Conservation (phyloP, 805 yeast species). For the Metschnikowia drakensbergensis region DNA sequence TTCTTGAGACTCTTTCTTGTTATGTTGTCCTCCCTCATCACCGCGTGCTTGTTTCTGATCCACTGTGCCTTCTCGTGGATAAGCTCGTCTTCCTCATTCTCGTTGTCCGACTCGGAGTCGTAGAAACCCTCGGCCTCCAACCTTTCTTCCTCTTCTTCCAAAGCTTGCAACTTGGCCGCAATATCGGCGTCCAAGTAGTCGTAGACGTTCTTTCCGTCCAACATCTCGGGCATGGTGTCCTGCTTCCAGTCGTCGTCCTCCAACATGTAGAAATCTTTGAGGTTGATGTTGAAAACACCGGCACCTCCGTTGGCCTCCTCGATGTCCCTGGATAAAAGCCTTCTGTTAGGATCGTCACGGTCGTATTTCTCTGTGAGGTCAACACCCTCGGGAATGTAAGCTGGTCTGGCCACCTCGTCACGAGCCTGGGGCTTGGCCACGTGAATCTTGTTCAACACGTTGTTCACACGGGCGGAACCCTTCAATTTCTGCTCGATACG, state of each 20-base stretch:
- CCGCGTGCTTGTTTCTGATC: slow-evolving; percentile 94
- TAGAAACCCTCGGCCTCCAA: slow-evolving; percentile 94
- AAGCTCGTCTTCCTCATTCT: slow-evolving; percentile 45
- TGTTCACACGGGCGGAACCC: slow-evolving; percentile 83
- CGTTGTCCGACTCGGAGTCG: slow-evolving; percentile 73
- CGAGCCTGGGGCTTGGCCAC: slow-evolving; percentile 87
- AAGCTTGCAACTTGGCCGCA: slow-evolving; percentile 84
- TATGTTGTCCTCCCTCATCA: slow-evolving; percentile 86
- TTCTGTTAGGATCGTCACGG: slow-evolving; percentile 74
- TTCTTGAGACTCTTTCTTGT: slow-evolving; percentile 83
- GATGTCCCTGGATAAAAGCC: slow-evolving; percentile 77
- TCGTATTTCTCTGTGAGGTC: slow-evolving; percentile 63
- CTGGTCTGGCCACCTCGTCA: slow-evolving; percentile 78
- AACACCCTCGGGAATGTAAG: slow-evolving; percentile 78
- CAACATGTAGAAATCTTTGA: slow-evolving; percentile 85
- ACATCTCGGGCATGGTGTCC: slow-evolving; percentile 93
- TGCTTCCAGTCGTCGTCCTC: slow-evolving; percentile 98
- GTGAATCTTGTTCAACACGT: slow-evolving; percentile 91
- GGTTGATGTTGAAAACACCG: slow-evolving; percentile 91
- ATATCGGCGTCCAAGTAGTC: slow-evolving; percentile 97
- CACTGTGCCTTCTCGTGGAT: slow-evolving; percentile 84
- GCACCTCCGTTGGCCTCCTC: slow-evolving; percentile 98
- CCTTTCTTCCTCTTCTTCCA: slow-evolving; percentile 96
- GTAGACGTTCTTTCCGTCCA: slow-evolving; percentile 94
- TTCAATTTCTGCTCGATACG: slow-evolving; percentile 96